Conservation (phyloP, 768 basidiomycete genomes). For the Mrakia frigida region DNA sequence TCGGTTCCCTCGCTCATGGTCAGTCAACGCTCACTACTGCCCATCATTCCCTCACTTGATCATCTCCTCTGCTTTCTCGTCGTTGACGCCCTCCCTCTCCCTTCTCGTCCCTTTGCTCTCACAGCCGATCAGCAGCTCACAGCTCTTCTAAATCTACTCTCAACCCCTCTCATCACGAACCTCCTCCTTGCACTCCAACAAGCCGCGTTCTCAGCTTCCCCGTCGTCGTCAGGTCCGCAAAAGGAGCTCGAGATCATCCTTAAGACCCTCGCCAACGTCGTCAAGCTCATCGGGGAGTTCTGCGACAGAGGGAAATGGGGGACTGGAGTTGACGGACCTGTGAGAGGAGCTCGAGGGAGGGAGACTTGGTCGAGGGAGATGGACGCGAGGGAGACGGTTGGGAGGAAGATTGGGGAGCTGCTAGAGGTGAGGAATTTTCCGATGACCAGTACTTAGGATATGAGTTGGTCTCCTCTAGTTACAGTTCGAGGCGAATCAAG, state of each 20-base stretch:
- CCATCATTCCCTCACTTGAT: neutral
- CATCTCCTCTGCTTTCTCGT: too few species aligned
- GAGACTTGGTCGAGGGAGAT: neutral
- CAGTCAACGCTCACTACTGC: neutral
- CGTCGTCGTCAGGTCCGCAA: neutral
- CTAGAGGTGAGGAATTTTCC: neutral
- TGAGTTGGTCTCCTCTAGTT: too few species aligned
- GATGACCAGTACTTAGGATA: too few species aligned
- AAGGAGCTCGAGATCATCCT: neutral
- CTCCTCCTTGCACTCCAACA: neutral
- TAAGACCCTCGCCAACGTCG: slow-evolving; percentile 7
- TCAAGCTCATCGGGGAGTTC: slow-evolving; percentile 11
- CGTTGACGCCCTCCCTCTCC: neutral
- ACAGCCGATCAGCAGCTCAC: neutral
- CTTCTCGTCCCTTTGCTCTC: neutral
- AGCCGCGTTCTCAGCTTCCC: neutral
- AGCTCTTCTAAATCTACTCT: neutral
- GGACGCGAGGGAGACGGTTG: neutral
- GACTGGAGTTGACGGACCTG: neutral
- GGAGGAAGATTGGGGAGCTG: slow-evolving; percentile 5
- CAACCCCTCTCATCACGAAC: neutral
- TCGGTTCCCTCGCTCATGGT: slow-evolving; percentile 1
- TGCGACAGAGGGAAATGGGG: slow-evolving; percentile 5
- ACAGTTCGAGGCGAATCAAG: too few species aligned
- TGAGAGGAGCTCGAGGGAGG: neutral